These are phyloP conservation scores for Yarrowia divulgata DNA, from an alignment of 805 yeast species.

Conservation along the genomic window DNA sequence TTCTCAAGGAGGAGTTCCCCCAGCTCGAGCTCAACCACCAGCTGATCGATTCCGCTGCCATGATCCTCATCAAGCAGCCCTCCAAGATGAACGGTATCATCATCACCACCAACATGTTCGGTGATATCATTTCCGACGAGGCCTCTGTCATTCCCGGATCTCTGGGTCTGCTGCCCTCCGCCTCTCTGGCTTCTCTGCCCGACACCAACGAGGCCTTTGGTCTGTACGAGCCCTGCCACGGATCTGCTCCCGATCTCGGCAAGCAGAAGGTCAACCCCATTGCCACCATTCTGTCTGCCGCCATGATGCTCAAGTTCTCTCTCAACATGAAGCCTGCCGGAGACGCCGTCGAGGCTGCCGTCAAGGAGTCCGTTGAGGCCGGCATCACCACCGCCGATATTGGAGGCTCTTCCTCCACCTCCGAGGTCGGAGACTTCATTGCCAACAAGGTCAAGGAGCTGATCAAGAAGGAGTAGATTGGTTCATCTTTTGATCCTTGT, in stretches of 20 bases:
- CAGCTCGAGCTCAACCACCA: slow-evolving; percentile 87
- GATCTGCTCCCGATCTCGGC: slow-evolving; percentile 95
- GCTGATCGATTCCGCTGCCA: slow-evolving; percentile 97
- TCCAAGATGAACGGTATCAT: slow-evolving; percentile 90
- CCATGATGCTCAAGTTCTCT: slow-evolving; percentile 95
- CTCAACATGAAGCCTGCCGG: slow-evolving; percentile 85
- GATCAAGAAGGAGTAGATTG: slow-evolving; percentile 47
- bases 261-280: slow-evolving; percentile 90
- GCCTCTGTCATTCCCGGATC: slow-evolving; percentile 99
- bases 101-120: slow-evolving; percentile 95
- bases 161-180: slow-evolving; percentile 92
- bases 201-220: slow-evolving; percentile 95
- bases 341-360: slow-evolving; percentile 86
- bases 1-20: slow-evolving; percentile 89
- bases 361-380: slow-evolving; percentile 75
- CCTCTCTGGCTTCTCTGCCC: slow-evolving; percentile 96
- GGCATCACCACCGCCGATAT: slow-evolving; percentile 93
- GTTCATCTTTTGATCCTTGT: neutral
- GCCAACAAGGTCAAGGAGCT: slow-evolving; percentile 72
- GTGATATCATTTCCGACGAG: slow-evolving; percentile 97
- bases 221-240: slow-evolving; percentile 97
- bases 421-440: slow-evolving; percentile 94
- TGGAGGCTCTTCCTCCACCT: slow-evolving; percentile 81
- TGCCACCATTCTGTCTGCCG: slow-evolving; percentile 94
- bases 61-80: slow-evolving; percentile 93